Conservation (phyloP, 768 basidiomycete genomes). For the Xerocomellus dryophilus region DNA sequence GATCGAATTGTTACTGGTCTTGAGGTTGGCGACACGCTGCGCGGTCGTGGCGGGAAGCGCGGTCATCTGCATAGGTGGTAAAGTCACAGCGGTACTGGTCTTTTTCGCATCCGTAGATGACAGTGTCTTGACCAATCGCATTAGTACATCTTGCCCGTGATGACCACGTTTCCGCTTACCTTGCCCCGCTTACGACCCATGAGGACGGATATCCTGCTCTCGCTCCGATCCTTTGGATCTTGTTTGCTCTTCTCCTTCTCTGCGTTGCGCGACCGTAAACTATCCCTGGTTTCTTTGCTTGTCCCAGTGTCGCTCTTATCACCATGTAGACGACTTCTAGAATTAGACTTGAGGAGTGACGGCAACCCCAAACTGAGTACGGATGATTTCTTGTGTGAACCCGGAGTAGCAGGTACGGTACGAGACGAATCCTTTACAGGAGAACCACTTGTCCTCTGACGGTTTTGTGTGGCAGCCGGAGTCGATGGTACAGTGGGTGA, state of each 20-base stretch:
- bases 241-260: conserved; percentile 63
- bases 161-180: conserved; percentile 44
- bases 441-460: conserved; percentile 44
- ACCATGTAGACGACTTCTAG: conserved; percentile 73
- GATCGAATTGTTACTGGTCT: conserved; percentile 47
- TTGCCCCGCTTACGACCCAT: conserved; percentile 91
- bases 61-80: conserved; percentile 90
- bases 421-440: conserved; percentile 54
- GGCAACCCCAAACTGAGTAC: conserved; percentile 78
- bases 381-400: conserved; percentile 76
- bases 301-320: conserved; percentile 41
- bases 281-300: conserved; percentile 56
- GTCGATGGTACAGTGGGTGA: conserved; percentile 55
- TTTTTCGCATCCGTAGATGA: conserved; percentile 83
- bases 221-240: conserved; percentile 79
- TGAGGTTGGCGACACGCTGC: conserved; percentile 80
- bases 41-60: conserved; percentile 80
- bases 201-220: conserved; percentile 83
- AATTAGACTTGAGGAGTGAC: conserved; percentile 82
- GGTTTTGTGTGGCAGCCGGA: conserved; percentile 40
- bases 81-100: conserved; percentile 58
- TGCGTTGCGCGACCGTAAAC: conserved; percentile 38
- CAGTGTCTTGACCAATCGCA: conserved; percentile 54
- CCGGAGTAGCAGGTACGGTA: conserved; percentile 52
- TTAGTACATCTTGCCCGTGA: conserved; percentile 9